Base-by-base conservation (phyloP, 1,284 basidiomycete genomes). In the Ustilago hordei region DNA sequence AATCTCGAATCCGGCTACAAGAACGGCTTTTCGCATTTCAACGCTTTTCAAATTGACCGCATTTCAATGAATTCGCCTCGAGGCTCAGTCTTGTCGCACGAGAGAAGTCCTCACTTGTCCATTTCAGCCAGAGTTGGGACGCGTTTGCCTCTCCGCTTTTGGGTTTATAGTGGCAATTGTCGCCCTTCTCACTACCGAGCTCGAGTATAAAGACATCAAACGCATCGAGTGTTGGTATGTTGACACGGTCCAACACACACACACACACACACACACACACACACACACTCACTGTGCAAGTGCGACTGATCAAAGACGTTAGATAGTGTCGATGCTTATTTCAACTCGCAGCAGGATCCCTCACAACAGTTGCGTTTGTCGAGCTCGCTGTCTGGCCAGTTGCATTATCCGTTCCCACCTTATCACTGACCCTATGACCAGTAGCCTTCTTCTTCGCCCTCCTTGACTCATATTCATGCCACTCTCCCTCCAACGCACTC, bases 401-500 rank as follows among this genome's bases (percentile, higher is more conserved):
- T 7, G n/a, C 39, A 15, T 41, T 13, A 15, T 41, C 39, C 15
- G 39, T 41, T 41, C 39, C 39, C 6, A 1, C 43, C n/a, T 11
- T 45, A 11, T 45, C 43, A 45, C 43, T 50, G 31, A 28, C 28
- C 12, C 48, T 31, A 31, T 28, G 28, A 1, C 11, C 48, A 4
- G 57, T 48, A 19, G 77, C 70, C 60, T 76, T 76, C 50, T 62
- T 75, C 56, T 75, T 78, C 8, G 78, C 83, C 31, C 78, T 67
- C 23, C 79, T 67, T 28, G 80, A 78, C 52, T 96, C 95, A 69
- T 93, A 89, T 86, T 97, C 95, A 86, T 97, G 95, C 94, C 95
- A 97, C 85, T 97, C 95, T 47, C 95, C 95, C 93, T 87, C n/a
- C 89, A 90, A 12, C 90, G 89, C 70, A 93, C 87, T 60, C 57